Base-by-base conservation (phyloP, 2,329 filamentous ascomycete genomes). In the Sporothrix globosa region DNA sequence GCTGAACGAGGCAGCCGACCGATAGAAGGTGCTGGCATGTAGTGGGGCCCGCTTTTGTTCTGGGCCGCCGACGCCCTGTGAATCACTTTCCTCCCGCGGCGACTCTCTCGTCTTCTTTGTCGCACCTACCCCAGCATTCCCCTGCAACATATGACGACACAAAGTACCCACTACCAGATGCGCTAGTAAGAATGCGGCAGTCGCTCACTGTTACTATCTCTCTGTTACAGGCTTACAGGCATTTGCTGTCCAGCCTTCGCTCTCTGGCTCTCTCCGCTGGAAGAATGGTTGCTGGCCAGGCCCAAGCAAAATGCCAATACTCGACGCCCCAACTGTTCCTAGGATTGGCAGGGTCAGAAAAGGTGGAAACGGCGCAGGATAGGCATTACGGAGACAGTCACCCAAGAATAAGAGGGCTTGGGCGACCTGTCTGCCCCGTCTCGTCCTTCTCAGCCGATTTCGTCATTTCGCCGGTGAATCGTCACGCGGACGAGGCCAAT, bases 21-120 rank as follows among this genome's bases (percentile, higher is more conserved):
- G 50, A 60, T 73, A 67, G 73, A 72, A 73, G 70, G 67, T 71
- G 56, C 73, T 46, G 68, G 73, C 34, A 70, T n/a, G 21, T 60
- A 56, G 70, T 71, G 70, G 70, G 61, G 50, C 52, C 67, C 27
- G 19, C 63, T 13, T 27, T 41, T 24, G 14, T 56, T 56, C 53
- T 56, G 53, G 30, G 53, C 13, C 53, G 53, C 53, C 53, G 39
- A 19, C 17, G 39, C 58, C 7, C 17, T 52, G 65, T 71, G 67
- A 69, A 70, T 72, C 68, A 71, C 63, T 50, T 50, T 30, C 69
- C 61, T 48, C 48, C 41, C 46, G 27, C 56, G 21, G 69, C 54
- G 52, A 34, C 19, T 48, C 17, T 48, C 17, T 21, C 19, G n/a
- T 24, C 39, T 44, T 58, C 56, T 53, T 58, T 68, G 69, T 71